Base-by-base conservation (phyloP, 2,329 filamentous ascomycete species). In the Magnaporthiopsis poae region DNA sequence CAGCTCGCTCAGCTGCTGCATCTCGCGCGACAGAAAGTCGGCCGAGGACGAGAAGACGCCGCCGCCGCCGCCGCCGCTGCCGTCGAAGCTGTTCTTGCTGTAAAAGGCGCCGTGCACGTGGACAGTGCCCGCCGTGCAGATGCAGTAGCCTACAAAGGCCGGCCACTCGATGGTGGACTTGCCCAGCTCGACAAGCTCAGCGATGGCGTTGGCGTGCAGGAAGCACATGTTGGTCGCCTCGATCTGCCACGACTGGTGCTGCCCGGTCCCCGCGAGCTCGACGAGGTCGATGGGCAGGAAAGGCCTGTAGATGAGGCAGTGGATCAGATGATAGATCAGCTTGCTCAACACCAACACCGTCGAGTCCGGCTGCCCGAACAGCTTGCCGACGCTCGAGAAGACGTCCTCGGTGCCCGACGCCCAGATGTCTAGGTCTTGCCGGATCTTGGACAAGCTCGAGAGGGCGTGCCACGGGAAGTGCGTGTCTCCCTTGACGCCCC, bases 221-320 rank as follows among this genome's bases (percentile, higher is more conserved):
- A 87, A 95, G 76, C 92, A 96, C 74, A 94, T 83, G 72, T 95
- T 94, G 0, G 91, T 96, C 0, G 92, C 91, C 74, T 96, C 91
- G 63, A 96, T 94, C 74, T 96, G 92, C 92, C 92, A 96, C 35
- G 90, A 93, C 74, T 96, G 91, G 71, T 96, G 90, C 72, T 96
- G 91, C 1, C 90, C 90, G 0, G 86, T 89, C 18, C 90, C 90
- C 15, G 90, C 86, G 8, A 96, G 84, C 74, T 96, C 92, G 31
- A 89, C 86, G 3, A 96, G 81, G 74, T 96, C 90, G 69, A 96
- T 90, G 0, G 92, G 92, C 7, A 96, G 80, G 75, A 96, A 96
- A 0, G 91, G 91, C 21, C 92, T 86, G 73, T 96, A 96, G 61
- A 96, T 88, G 64, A 96, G 81, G 73, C 91, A 96, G 76, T 96